Base-by-base conservation (phyloP, 805 yeast species). In the Suhomyces faveliae region DNA sequence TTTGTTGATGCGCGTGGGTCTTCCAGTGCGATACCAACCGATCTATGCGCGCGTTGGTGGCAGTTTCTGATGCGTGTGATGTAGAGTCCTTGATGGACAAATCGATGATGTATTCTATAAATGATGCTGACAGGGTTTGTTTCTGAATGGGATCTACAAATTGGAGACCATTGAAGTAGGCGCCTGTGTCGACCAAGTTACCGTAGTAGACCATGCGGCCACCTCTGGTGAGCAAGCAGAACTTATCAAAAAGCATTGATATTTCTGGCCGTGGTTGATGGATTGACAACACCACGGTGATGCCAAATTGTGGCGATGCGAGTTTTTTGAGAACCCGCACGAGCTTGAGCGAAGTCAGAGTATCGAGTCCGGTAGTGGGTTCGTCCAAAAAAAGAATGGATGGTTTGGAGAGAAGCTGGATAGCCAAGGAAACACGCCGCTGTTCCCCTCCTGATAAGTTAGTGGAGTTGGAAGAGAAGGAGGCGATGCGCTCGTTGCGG, bases 251-350 rank as follows among this genome's bases (percentile, higher is more conserved):
- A 20, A 85, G 62, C 47, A 76, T 75, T 35, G 87, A 73, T 41
- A 89, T 87, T 61, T 89, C 96, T 0, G 85, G 79, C 35, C 96
- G 66, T 0, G 96, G 96, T 62, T 89, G 96, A 61, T 89, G 96
- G 35, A 89, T 85, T 43, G 90, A 84, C 63, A 87, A 69, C 2
- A 89, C 74, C 20, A 89, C 76, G 0, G 94, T 85, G 48, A 89
- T 79, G 0, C 92, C 91, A 29, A 85, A 68, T 42, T 61, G 64
- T 0, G 71, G 66, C 1, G 69, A 62, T 1, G 74, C 64, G 35
- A 72, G 54, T 48, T 78, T 73, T 53, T 81, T 78, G 46, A 89
- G 73, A 0, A 88, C 80, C 40, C 76, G 69, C 12, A 89, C 77
- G 29, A 89, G 70, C 47, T 82, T 67, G 53, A 74, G 78, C 0